Conservation (phyloP, 768 basidiomycete species). For the Calocybe cyanea region DNA sequence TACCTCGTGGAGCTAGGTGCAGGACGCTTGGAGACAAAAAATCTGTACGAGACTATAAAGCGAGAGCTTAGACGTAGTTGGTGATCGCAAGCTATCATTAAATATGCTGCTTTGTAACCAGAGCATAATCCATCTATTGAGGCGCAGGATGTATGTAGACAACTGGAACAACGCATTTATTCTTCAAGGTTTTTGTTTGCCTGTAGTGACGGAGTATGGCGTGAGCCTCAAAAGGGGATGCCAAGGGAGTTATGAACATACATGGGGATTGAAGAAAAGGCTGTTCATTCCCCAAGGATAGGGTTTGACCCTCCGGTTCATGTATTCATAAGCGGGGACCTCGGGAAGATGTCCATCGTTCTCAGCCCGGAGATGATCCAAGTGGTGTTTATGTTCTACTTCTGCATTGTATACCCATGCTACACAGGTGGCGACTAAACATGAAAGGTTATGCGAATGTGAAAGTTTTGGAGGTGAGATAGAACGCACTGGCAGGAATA, state of each 20-base stretch:
- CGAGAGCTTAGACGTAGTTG: slow-evolving; percentile 70
- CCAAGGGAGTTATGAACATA: slow-evolving; percentile 28
- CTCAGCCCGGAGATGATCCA: slow-evolving; percentile 66
- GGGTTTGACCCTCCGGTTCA: slow-evolving; percentile 74
- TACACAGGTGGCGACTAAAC: slow-evolving; percentile 42
- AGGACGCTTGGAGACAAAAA: slow-evolving; percentile 56
- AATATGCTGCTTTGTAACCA: not conserved
- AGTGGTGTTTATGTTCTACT: slow-evolving; percentile 65
- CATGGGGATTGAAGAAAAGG: slow-evolving; percentile 77
- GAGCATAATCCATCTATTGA: not conserved
- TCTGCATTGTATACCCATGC: slow-evolving; percentile 57
- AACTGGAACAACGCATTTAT: slow-evolving; percentile 6
- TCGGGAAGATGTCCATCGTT: slow-evolving; percentile 72
- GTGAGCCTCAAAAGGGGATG: slow-evolving; percentile 3
- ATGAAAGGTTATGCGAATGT: not conserved
- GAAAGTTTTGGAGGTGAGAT: not conserved
- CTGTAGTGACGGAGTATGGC: slow-evolving; percentile 26
- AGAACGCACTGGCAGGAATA: slow-evolving; percentile 64
- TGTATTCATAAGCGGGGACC: slow-evolving; percentile 67
- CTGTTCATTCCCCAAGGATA: slow-evolving; percentile 86
- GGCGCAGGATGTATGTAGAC: not conserved
- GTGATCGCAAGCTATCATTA: slow-evolving; percentile 31
- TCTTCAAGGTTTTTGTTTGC: slow-evolving; percentile 59
- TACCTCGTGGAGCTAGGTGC: slow-evolving; percentile 71
- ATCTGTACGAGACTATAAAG: slow-evolving; percentile 65